Base-by-base conservation (phyloP, 1,284 basidiomycete species). In the Leccinum subrobustum region DNA sequence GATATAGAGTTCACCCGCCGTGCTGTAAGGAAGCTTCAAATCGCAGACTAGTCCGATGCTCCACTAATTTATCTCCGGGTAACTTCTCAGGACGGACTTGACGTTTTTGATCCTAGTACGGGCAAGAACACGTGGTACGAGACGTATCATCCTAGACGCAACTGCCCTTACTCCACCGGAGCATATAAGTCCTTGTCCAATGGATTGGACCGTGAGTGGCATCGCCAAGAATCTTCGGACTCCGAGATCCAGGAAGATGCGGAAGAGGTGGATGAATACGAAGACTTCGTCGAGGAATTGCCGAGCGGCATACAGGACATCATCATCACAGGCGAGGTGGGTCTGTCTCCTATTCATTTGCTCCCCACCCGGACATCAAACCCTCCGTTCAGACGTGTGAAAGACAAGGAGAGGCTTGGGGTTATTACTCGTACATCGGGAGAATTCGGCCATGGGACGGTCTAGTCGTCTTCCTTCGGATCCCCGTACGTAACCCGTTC, bases 391-490 rank as follows among this genome's bases (percentile, higher is more conserved):
- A 81, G 79, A 80, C 79, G 27, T 73, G 72, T 50, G 70, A 73
- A 64, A 70, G 66, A 52, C 76, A 81, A 39, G 78, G 77, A 4
- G 75, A 75, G 35, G 80, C 79, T 16, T 83, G 82, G 82, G 81
- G 81, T 4, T 74, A 78, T 59, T 78, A 72, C 63, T 75, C 68
- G 23, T 73, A 79, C 54, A 67, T 80, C 57, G 82, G 82, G 14
- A 69, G 82, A 67, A 73, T 83, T 56, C 72, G 81, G 29, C 71
- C 72, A 42, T 83, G 80, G 80, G 82, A 83, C 66, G 82, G 82
- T 4, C 66, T 83, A 27, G 67, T 81, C 2, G 76, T 77, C 42
- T 70, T 83, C 42, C 70, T 81, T n/a, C 77, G 79, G 42, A 73
- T 72, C 58, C 74, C 79, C 9, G 82, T 82, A 66, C 52, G 80